Base-by-base conservation (phyloP, 1,284 basidiomycete genomes). In the Tremellales sp. region DNA sequence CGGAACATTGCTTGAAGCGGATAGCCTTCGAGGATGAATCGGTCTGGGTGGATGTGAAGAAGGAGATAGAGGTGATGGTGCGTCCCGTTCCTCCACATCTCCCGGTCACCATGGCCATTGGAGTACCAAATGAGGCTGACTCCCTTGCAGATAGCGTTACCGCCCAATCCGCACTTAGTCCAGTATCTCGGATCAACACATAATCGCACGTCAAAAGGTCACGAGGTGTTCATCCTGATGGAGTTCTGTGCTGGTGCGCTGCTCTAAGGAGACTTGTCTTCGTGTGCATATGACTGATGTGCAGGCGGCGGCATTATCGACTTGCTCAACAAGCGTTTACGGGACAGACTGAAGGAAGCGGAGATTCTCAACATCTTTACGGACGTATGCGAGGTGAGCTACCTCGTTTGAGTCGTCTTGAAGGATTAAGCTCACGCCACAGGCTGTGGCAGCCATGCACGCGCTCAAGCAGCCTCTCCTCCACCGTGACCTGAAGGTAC, bases 211-310 rank as follows among this genome's bases (percentile, higher is more conserved):
- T 77, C 86, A 2, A 86, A 85, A 64, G 89, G 81, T 40, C 92
- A 87, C 70, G 96, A 98, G 74, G 93, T 98, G 41, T 97, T 97
- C 74, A 98, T 99, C 68, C 81, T 99, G 53, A 99, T 99, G 96
- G 96, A 99, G 74, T 97, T 86, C 73, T 97, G 92, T 70, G 64
- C 81, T 8, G 84, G 82, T 78, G 43, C 50, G 77, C 68, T 23
- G 10, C 6, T 17, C 6, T 15, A 7, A n/a, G n/a, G n/a, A n/a
- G n/a, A n/a, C 5, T 36, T 36, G 17, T n/a, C 10, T 25, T 35
- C 10, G 23, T n/a, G 19, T 29, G 13, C 4, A 29, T 47, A 26
- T 36, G 25, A 11, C 23, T 26, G 1, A 31, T 29, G 12, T 23
- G 17, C 56, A 89, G 89, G 92, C 40, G 96, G 96, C 23, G 96